A percentile compares a stretch with the other conserved stretches of the same genome.
Evolutionary conservation across 2,329 filamentous ascomycete genomes (phyloP).

Genomic region (Neonectria faginata): DNA sequence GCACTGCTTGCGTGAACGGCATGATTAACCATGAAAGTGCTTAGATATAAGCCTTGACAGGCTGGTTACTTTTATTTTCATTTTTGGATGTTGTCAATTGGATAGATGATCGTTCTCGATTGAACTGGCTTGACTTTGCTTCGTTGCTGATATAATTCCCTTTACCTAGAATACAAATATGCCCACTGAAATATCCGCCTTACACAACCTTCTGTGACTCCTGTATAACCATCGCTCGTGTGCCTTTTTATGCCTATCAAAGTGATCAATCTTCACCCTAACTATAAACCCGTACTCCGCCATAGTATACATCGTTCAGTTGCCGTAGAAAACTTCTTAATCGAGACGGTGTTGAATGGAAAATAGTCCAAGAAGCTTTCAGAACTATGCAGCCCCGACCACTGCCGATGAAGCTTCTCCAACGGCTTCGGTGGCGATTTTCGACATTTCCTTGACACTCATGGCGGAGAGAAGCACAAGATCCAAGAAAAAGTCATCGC

Average conservation of each 20-base stretch:
- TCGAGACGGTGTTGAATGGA: background rate
- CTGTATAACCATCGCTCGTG: background rate
- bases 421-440: conserved; percentile 26
- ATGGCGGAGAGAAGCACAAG: conserved; percentile 39
- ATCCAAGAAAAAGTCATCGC: conserved; percentile 40
- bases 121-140: background rate
- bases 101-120: background rate
- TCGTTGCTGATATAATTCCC: background rate
- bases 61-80: too few relatives aligned
- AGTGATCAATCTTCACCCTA: background rate
- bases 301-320: background rate
- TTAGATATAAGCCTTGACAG: background rate
- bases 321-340: too few relatives aligned
- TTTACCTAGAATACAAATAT: background rate
- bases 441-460: conserved; percentile 26
- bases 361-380: background rate
- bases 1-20: conserved; percentile 38
- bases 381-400: background rate
- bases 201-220: background rate
- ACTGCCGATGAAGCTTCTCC: conserved; percentile 21
- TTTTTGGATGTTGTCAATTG: background rate
- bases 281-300: background rate
- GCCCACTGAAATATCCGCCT: background rate
- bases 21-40: conserved; percentile 16
- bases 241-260: background rate